A percentile compares a stretch with the other conserved stretches of the same genome.
These are phyloP conservation scores for Lenzites betulinus DNA, from an alignment of 768 basidiomycete species.

Conservation along the genomic window DNA sequence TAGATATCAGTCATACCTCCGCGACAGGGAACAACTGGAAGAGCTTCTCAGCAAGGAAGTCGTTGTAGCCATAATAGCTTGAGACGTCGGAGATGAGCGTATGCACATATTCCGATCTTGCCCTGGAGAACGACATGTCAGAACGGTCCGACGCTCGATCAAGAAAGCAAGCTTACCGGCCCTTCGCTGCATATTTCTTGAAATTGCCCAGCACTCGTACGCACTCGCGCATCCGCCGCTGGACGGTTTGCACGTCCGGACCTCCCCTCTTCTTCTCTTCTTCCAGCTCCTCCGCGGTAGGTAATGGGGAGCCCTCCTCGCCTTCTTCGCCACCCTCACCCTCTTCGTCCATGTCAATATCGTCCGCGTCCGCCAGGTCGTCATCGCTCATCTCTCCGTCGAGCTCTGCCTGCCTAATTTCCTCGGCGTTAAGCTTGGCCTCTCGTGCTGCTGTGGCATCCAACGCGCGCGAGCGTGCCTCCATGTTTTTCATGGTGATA, in stretches of 20 bases:
- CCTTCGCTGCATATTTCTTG: constrained; percentile 63
- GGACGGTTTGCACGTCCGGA: constrained; percentile 74
- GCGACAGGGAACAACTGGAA: constrained; percentile 91
- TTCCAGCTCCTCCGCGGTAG: constrained; percentile 70
- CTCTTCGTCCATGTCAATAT: constrained; percentile 38
- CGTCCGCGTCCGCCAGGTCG: constrained; percentile 47
- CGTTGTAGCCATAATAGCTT: constrained; percentile 97
- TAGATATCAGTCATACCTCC: constrained; percentile 58
- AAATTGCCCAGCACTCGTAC: constrained; percentile 74
- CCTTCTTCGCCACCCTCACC: constrained; percentile 42
- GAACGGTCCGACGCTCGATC: constrained; percentile 2
- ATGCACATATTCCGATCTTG: constrained; percentile 86
- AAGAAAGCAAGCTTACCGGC: constrained; percentile 51
- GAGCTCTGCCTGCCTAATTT: constrained; percentile 57
- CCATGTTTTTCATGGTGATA: constrained; percentile 80
- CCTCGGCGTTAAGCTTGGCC: constrained; percentile 67
- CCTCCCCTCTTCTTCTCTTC: constrained; percentile 69
- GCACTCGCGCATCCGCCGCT: constrained; percentile 78
- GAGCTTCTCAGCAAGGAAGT: constrained; percentile 91
- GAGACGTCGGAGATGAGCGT: constrained; percentile 89
- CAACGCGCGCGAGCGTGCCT: constrained; percentile 73
- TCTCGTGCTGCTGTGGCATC: constrained; percentile 69
- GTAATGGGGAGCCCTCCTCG: constrained; percentile 60
- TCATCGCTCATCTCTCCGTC: constrained; percentile 50
- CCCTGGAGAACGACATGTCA: constrained; percentile 45